These are phyloP conservation scores for Falciphora oryzae DNA, from an alignment of 2,329 filamentous ascomycete species.

Conservation along the genomic window DNA sequence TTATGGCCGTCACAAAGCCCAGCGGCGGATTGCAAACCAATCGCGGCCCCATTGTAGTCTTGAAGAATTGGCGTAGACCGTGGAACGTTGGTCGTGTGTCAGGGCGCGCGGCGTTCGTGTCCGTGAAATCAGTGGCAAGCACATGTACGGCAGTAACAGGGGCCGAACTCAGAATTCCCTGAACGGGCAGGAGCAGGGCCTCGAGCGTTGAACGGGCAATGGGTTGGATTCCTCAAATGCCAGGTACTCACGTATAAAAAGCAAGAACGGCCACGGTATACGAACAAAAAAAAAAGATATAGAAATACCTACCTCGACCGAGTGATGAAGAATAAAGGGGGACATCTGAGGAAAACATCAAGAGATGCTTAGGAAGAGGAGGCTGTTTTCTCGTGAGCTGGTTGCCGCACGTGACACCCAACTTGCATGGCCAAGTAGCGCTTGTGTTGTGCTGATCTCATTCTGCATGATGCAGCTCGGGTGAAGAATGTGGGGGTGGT, in stretches of 20 bases:
- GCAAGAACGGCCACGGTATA: no score
- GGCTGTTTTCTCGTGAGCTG: no score
- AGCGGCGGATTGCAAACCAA: neutral
- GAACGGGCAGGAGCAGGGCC: no score
- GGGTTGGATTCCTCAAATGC: no score
- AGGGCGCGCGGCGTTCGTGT: no score
- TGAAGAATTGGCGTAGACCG: neutral
- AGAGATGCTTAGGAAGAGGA: no score
- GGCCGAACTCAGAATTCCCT: no score
- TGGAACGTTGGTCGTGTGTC: neutral
- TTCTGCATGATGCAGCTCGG: neutral
- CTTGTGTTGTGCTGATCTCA: neutral
- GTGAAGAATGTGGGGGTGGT: neutral
- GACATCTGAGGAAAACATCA: neutral
- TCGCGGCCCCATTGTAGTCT: neutral
- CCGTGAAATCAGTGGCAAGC: neutral
- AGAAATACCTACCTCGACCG: no score
- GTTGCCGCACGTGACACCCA: neutral
- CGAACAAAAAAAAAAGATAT: no score
- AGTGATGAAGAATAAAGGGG: neutral
- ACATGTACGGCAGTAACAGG: neutral
- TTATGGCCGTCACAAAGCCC: neutral
- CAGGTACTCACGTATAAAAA: no score
- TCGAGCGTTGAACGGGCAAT: no score
- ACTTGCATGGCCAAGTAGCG: neutral